Evolutionary conservation across 2,329 filamentous ascomycete species (phyloP), one percentile per base, ranked within the genome.

Genomic region (Phialocephala subalpina): DNA sequence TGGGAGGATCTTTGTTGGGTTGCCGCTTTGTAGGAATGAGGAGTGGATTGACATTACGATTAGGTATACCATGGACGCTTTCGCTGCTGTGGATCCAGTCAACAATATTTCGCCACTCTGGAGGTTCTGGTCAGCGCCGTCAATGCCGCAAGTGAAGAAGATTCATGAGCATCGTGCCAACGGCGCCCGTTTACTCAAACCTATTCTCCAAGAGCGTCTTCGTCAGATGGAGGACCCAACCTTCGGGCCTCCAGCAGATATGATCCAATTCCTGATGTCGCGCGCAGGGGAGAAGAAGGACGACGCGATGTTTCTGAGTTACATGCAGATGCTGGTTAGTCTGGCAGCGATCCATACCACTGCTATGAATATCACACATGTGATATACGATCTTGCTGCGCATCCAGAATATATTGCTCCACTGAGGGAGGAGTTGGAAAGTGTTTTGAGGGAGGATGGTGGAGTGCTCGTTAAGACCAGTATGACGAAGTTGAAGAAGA

Each of bases 341-440:
- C 82, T 85, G 56, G 82, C 82, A 0, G 80, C 83, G 5, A 84
- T 86, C 38, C 82, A 85, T 65, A 84, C 82, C 0, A 85, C 82
- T 0, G 80, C 81, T 0, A 70, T 82, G 38, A 78, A 80, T 0
- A 69, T 81, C 0, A 83, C 82, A 3, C 75, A 86, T 80, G 65
- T 82, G 70, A 79, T 89, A 55, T 86, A 84, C 71, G 82, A 84
- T 58, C 73, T 89, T 11, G 82, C 82, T 0, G 79, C 81, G 6
- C 70, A 77, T n/a, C 84, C 84, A 0, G 81, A 86, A 18, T 78
- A 83, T 8, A 61, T 69, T 5, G 38, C 63, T 14, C 62, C 64
- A n/a, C 64, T 72, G 1, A 66, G 69, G 0, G 63, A 71, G 14
- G 70, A 72, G 42, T 33, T 71, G 1, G 53, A 53, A 3, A 47